A percentile compares a stretch with the other conserved stretches of the same genome.
Conservation (phyloP, 139 green algal species). For the Chlorella sp. region DNA sequence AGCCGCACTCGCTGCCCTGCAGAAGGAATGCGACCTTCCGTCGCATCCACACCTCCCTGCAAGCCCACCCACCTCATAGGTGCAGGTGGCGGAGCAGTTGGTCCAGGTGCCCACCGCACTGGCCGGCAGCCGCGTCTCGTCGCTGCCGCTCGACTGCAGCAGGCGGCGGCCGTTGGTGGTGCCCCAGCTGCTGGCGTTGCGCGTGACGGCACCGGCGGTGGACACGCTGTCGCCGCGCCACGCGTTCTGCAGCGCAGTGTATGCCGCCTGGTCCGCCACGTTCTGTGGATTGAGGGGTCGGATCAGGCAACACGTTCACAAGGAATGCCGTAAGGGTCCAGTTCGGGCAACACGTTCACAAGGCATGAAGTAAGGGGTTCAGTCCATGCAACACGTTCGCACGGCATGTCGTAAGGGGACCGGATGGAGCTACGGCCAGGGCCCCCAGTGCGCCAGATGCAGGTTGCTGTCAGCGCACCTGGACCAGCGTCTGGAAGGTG, state of each 20-base stretch:
- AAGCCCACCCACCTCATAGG: slow-evolving; percentile 1
- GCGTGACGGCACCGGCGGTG: neutral
- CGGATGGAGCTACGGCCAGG: too few relatives aligned
- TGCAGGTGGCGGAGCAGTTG: slow-evolving; percentile 37
- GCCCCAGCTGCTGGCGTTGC: neutral
- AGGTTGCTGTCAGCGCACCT: neutral
- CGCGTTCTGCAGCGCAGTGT: neutral
- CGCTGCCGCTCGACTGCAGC: neutral
- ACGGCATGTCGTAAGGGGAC: too few relatives aligned
- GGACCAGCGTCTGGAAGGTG: slow-evolving; percentile 12
- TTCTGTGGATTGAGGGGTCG: neutral
- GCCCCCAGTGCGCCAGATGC: too few relatives aligned
- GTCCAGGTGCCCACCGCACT: slow-evolving; percentile 33
- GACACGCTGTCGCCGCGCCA: neutral
- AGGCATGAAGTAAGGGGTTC: too few relatives aligned
- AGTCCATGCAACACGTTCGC: too few relatives aligned
- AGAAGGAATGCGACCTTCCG: neutral
- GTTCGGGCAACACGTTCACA: too few relatives aligned
- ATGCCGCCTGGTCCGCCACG: neutral
- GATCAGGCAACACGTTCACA: neutral
- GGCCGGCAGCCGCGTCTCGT: neutral
- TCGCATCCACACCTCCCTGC: neutral
- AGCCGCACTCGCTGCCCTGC: too few relatives aligned
- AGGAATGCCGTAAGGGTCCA: too few relatives aligned
- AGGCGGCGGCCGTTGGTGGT: neutral